These are phyloP conservation scores for Podochytrium sp. DNA, from an alignment of 192 early-diverging fungal genomes.

Conservation along the genomic window DNA sequence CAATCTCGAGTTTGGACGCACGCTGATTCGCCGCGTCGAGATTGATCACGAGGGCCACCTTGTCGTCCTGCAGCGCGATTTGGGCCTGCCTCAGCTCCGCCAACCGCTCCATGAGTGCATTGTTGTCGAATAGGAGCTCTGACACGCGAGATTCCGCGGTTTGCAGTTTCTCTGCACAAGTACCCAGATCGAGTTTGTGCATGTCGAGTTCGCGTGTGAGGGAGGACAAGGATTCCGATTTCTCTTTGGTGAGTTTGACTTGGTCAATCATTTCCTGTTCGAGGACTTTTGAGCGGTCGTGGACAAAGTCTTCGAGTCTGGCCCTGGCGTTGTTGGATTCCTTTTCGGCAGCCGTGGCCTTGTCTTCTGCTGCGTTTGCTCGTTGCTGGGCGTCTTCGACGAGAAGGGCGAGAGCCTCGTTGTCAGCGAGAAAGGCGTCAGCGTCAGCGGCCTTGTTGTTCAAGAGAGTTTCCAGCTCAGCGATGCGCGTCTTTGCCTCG, in stretches of 20 bases:
- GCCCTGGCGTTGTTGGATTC: neutral
- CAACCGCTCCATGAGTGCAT: slow-evolving; percentile 1
- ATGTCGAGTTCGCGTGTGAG: neutral
- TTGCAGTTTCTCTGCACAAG: neutral
- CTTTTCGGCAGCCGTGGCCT: neutral
- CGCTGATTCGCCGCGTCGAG: neutral
- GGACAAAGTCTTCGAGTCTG: neutral
- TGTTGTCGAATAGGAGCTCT: slow-evolving; percentile 11
- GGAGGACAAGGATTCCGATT: neutral
- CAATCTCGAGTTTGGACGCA: neutral
- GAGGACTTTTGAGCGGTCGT: neutral
- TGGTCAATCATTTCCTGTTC: neutral
- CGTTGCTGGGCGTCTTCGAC: no score
- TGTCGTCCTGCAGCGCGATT: slow-evolving; percentile 6
- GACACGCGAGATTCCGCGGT: neutral
- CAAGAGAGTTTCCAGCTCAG: neutral
- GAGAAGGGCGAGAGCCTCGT: no score
- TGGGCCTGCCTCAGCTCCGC: slow-evolving; percentile 4
- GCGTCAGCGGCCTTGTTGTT: no score
- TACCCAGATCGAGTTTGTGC: neutral
- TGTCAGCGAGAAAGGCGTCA: neutral
- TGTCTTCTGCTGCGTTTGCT: no score
- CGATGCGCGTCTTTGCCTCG: neutral
- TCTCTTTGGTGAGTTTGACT: neutral
- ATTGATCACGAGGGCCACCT: neutral